These are phyloP conservation scores for Bacidia rubella DNA, from an alignment of 495 filamentous ascomycete species.

Conservation along the genomic window DNA sequence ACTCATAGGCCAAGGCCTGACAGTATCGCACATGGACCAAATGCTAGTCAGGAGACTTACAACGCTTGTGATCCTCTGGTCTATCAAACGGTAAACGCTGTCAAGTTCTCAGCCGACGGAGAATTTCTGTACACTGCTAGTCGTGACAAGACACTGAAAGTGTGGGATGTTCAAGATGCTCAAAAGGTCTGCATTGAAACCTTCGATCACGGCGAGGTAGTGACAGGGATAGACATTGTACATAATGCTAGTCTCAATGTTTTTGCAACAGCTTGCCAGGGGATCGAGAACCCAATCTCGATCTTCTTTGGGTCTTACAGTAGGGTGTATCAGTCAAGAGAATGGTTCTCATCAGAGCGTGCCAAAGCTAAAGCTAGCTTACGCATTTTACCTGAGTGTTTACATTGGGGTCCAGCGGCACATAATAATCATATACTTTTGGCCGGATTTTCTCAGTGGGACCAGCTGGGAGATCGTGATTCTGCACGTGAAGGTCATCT, in stretches of 20 bases:
- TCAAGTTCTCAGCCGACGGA: conserved; percentile 49
- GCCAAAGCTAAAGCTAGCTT: conserved; percentile 33
- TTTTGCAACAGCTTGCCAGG: conserved; percentile 38
- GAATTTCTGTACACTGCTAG: conserved; percentile 59
- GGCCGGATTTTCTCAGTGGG: conserved; percentile 60
- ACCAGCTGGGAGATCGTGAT: conserved; percentile 27
- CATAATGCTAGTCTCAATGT: conserved; percentile 23
- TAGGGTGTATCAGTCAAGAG: conserved; percentile 9
- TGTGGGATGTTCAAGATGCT: conserved; percentile 45
- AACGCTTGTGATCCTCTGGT: conserved; percentile 54
- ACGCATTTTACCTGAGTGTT: conserved; percentile 52
- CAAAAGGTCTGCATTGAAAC: conserved; percentile 30
- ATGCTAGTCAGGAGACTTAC: conserved; percentile 41
- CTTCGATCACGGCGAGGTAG: conserved; percentile 49
- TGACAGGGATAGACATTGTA: conserved; percentile 49
- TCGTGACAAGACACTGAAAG: conserved; percentile 66
- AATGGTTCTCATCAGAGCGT: conserved; percentile 32
- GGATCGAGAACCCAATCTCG: conserved; percentile 20
- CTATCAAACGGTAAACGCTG: conserved; percentile 64
- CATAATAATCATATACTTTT: conserved; percentile 46
- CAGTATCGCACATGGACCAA: conserved; percentile 31
- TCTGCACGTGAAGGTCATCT: conserved; percentile 51
- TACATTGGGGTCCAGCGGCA: conserved; percentile 53
- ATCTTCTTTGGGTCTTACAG: conserved; percentile 18
- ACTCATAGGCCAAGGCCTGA: conserved; percentile 39